Evolutionary conservation across 2,329 filamentous ascomycete species (phyloP), one percentile per base, ranked within the genome.

Genomic region (Sporothrix sp.): DNA sequence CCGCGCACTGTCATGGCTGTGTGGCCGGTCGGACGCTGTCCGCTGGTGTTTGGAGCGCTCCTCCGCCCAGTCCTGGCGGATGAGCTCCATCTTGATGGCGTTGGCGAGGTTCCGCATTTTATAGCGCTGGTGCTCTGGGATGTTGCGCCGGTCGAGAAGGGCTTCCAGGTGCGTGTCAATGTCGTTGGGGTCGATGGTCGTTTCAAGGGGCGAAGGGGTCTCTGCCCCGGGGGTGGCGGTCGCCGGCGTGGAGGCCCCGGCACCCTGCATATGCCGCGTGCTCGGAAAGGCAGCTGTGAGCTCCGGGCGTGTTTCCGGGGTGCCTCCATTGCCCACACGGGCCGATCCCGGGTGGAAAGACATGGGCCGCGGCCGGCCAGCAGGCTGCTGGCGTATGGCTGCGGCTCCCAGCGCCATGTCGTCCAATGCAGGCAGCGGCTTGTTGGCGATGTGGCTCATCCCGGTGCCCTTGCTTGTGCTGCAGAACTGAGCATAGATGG

Each of bases 71-170:
- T 96, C 87, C 64, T 95, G 90, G 48, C 84, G 83, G 60, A 97
- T 89, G 60, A 98, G 94, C 62, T 97, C 90, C 63, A 89, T 87
- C 68, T 98, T 98, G 71, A 97, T 90, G 32, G 86, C 85, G 57
- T 87, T 78, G 56, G 87, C 88, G 54, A 98, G 72, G 51, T 83
- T 90, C 40, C 91, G 80, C 89, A 98, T 96, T 69, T 94, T 94
- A 66, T 91, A 88, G 50, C 91, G 78, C 73, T 95, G 89, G 57
- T 95, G 86, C 61, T 94, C 87, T 3, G 91, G 90, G 50, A 97
- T 95, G 61, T 97, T 95, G 56, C 91, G 79, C 16, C 90, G 82
- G 63, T 95, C 88, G 66, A 95, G 65, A 66, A 80, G 74, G 3
- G 75, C 78, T 59, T 83, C 78, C 43, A 81, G 72, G 55, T 80